Base-by-base conservation (phyloP, 306 rosid genomes). In the Parietaria judaica region DNA sequence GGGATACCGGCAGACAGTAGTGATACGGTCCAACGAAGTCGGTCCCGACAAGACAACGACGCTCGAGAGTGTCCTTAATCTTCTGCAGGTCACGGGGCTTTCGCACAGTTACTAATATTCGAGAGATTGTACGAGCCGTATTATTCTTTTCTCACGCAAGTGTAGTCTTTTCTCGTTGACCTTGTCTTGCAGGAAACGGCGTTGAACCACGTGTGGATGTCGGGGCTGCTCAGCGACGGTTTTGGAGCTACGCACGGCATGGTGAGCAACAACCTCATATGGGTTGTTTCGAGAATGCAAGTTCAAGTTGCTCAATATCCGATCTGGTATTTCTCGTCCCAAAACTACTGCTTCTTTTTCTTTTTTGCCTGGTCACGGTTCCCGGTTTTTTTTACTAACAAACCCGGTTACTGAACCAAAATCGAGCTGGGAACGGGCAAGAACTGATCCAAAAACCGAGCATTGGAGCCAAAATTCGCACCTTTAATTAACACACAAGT, bases 181-280 rank as follows among this genome's bases (percentile, higher is more conserved):
- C 57, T 6, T 14, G 35, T 11, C 23, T 14, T 76, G 82, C 63
- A 91, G 96, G 98, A 91, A 76, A 88, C 96, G 36, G 96, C 98
- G 55, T 58, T 92, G 47, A 88, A 86, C 72, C 96, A 86, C 77
- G 96, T 92, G 16, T 92, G 95, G 96, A 92, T 88, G 96, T 92
- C 96, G 43, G 95, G 96, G 35, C 69, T 92, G 17, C 86, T 92
- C 2, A 39, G 98, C 68, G 85, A 92, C 69, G 98, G 96, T 23
- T 92, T 92, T 84, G 98, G 98, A 7, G 96, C 98, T 47, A 88
- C 96, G 4, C 98, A 84, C 60, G 98, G 89, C 72, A 92, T 88
- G 98, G 79, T 75, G 73, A 88, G 60, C 73, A 79, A 86, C 60
- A 82, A 83, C 70, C 98, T 91, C 69, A 83, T 91, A 58, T 88